A percentile compares a stretch with the other conserved stretches of the same genome.
phyloP scores from a whole-genome alignment of 768 basidiomycete species.

The Rhodotorula paludigena region DNA sequence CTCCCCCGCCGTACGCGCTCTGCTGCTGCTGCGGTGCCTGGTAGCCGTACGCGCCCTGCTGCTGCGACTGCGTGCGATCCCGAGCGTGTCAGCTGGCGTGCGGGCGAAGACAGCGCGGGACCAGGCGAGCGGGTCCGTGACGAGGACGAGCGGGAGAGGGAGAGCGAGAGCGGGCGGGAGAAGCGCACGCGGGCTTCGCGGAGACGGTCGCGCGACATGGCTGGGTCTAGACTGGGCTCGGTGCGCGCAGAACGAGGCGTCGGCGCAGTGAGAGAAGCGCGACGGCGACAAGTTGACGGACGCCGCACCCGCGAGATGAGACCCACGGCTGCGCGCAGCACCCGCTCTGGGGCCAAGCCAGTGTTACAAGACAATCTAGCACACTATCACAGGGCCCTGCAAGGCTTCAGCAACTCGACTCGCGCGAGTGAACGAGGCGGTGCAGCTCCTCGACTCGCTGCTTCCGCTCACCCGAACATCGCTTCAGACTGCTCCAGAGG shows the following conservation, averaged over 20 bases:
- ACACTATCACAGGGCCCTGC: too few relatives aligned
- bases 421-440: too few relatives aligned
- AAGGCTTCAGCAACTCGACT: too few relatives aligned
- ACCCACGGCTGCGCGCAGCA: too few relatives aligned
- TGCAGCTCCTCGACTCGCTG: too few relatives aligned
- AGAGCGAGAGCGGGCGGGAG: background rate
- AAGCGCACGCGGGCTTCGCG: constrained; percentile 32
- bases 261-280: background rate
- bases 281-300: background rate
- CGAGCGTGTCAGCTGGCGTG: background rate
- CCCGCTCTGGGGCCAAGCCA: too few relatives aligned
- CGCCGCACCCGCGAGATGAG: too few relatives aligned
- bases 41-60: constrained; percentile 17
- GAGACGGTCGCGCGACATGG: constrained; percentile 34
- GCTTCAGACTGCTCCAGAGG: too few relatives aligned
- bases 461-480: too few relatives aligned
- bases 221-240: background rate
- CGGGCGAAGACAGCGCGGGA: background rate
- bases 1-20: constrained; percentile 22
- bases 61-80: constrained; percentile 1
- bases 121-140: background rate
- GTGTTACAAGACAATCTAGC: too few relatives aligned
- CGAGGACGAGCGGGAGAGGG: background rate
- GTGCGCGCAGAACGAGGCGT: background rate
- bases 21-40: background rate